Base-by-base conservation (phyloP, 2,329 filamentous ascomycete species). In the Diaporthe humulicola region DNA sequence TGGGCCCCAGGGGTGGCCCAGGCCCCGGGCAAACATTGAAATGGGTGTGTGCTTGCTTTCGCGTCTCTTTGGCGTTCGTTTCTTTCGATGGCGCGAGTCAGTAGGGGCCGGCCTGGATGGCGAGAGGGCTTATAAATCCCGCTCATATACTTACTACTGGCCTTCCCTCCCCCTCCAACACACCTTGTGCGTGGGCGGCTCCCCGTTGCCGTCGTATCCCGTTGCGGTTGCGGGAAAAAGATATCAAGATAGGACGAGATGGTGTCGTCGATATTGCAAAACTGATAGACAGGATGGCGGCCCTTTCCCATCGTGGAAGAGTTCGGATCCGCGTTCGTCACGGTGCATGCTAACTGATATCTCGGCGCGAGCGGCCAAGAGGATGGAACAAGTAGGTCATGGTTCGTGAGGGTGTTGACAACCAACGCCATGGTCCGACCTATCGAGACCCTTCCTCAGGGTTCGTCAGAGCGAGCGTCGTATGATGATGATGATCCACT, bases 211-310 rank as follows among this genome's bases (percentile, higher is more conserved):
- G 70, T 54, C 45, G 45, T 64, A 64, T 64, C 36, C 70, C 70
- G 70, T 58, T 52, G 33, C 17, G 57, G 57, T 61, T 61, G 36
- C 33, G 12, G 42, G 42, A 48, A n/a, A 30, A 45, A 28, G 14
- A 30, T 17, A 19, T 12, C 10, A 30, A 36, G 28, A 45, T 45
- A 33, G 61, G 71, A 66, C 17, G 25, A 58, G 38, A 15, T 28
- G 45, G 73, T 72, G 70, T 72, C 17, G 70, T 72, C 36, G 36
- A 64, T 64, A 72, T 45, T 72, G 57, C 57, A 33, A 25, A 69
- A 14, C 30, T 28, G 15, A 67, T 67, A 52, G 48, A 22, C n/a
- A 52, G 48, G n/a, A 52, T 50, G 22, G 45, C 45, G 22, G 22
- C 8, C 45, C 45, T 50, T 50, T 22, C 45, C 45, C 22, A 12